A percentile compares a stretch with the other conserved stretches of the same genome.
Conservation (phyloP, 140 eudicot species). For the Ambrosia hybrid region DNA sequence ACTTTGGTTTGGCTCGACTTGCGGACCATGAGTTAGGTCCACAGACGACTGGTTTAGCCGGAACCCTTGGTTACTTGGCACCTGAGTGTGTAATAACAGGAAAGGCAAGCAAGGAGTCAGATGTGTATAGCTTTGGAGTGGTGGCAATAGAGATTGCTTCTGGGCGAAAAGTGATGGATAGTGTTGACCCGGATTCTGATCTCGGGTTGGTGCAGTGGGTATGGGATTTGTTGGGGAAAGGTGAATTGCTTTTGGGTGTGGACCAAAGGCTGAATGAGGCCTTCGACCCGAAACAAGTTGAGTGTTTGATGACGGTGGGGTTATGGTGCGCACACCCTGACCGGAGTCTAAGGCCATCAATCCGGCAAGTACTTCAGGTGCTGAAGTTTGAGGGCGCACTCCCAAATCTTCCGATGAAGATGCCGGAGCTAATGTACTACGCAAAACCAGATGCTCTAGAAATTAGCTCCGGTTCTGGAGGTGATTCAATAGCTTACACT, state of each 20-base stretch:
- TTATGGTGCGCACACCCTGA: too few relatives aligned
- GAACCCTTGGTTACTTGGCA: too few relatives aligned
- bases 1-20: too few relatives aligned
- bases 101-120: too few relatives aligned
- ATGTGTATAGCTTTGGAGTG: too few relatives aligned
- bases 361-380: too few relatives aligned
- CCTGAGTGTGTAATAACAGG: too few relatives aligned
- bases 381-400: too few relatives aligned
- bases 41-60: too few relatives aligned
- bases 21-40: too few relatives aligned
- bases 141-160: too few relatives aligned
- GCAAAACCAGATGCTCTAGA: constrained; percentile 19
- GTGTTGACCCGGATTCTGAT: constrained; percentile 19
- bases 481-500: constrained; percentile 30
- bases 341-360: too few relatives aligned
- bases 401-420: constrained; percentile 39
- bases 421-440: constrained; percentile 38
- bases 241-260: constrained; percentile 32
- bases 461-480: constrained; percentile 25
- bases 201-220: constrained; percentile 12
- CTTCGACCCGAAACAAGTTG: constrained; percentile 37
- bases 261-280: constrained; percentile 30
- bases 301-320: constrained; percentile 43
- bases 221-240: constrained; percentile 47
- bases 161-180: constrained; percentile 21